phyloP scores from a whole-genome alignment of 2,329 filamentous ascomycete genomes.

The Bimuria novae-zelandiae region DNA sequence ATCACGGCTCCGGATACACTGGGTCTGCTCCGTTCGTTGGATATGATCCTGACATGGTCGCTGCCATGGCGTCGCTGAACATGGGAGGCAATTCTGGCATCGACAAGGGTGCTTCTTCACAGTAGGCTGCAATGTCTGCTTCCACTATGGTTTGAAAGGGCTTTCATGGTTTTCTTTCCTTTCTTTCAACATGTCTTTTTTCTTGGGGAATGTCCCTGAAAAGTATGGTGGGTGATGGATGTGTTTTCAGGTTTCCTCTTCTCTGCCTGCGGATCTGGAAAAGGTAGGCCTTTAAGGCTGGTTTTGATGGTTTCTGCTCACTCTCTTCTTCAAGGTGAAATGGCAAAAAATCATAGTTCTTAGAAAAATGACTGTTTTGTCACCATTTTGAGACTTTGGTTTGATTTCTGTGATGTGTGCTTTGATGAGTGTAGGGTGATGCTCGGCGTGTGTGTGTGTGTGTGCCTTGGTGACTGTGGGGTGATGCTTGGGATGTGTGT shows the following conservation, averaged over 20 bases:
- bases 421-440: no score
- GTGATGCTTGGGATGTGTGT: no score
- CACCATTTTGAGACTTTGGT: not conserved
- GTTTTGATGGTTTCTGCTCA: not conserved
- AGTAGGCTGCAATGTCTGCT: not conserved
- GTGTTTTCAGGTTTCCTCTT: not conserved
- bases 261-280: not conserved
- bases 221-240: not conserved
- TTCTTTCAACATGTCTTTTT: not conserved
- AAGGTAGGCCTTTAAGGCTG: not conserved
- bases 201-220: not conserved
- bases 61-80: constrained; percentile 1
- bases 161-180: not conserved
- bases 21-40: not conserved
- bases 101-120: not conserved
- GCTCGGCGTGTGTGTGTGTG: no score
- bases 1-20: constrained; percentile 8
- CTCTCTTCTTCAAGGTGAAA: constrained; percentile 5
- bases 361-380: constrained; percentile 1
- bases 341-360: not conserved
- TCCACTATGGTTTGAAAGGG: not conserved
- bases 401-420: no score
- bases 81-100: not conserved
- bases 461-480: no score
- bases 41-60: not conserved